Percentiles rank a stretch among this genome's conserved stretches.
phyloP scores from a whole-genome alignment of 441 rosid genomes.

The Cnidoscolus chayamansa region DNA sequence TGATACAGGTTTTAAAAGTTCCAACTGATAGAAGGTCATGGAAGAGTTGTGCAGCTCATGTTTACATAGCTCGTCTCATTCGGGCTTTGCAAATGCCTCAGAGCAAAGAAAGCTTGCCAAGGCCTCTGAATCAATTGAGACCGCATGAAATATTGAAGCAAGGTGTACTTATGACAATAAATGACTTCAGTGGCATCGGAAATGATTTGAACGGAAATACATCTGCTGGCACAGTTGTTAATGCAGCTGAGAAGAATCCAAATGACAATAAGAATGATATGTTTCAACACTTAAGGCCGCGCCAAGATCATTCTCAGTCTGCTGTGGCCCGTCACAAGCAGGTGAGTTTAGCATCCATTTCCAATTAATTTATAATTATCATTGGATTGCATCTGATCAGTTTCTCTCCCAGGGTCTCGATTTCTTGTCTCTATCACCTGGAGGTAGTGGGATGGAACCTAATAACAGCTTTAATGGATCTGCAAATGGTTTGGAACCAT shows the following conservation, averaged over 20 bases:
- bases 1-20: constrained; percentile 34
- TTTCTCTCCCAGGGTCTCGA: constrained; percentile 49
- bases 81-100: constrained; percentile 37
- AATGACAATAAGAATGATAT: constrained; percentile 29
- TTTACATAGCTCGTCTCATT: constrained; percentile 61
- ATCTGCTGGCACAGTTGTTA: constrained; percentile 16
- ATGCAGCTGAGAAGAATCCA: constrained; percentile 23
- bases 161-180: constrained; percentile 27
- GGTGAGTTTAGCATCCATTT: constrained; percentile 30
- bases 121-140: constrained; percentile 30
- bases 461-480: constrained; percentile 21
- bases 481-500: constrained; percentile 31
- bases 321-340: constrained; percentile 38
- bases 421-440: constrained; percentile 61
- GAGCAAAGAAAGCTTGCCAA: constrained; percentile 31
- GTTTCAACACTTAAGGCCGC: constrained; percentile 24
- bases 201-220: constrained; percentile 29
- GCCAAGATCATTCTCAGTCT: constrained; percentile 30
- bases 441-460: constrained; percentile 30
- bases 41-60: constrained; percentile 65
- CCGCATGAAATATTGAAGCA: constrained; percentile 36
- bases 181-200: constrained; percentile 28
- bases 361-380: constrained; percentile 4
- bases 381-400: constrained; percentile 17
- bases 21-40: constrained; percentile 30